Conservation (phyloP, 2,329 filamentous ascomycete species). For the Dothideomycetes sp. region DNA sequence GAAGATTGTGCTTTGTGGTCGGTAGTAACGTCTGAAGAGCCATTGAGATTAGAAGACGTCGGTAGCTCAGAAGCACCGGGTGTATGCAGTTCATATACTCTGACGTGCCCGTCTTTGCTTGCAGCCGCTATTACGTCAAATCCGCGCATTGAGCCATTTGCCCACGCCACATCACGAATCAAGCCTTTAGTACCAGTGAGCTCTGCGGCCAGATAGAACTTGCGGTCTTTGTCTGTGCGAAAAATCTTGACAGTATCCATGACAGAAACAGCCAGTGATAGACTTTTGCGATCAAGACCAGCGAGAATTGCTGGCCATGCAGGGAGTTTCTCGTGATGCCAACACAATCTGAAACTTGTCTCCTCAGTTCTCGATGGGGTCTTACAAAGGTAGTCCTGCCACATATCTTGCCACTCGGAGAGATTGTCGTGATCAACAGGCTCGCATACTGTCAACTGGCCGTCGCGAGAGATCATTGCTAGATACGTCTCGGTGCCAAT, state of each 20-base stretch:
- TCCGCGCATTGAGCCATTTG: conserved; percentile 78
- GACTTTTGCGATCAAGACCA: conserved; percentile 66
- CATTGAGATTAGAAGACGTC: conserved; percentile 3
- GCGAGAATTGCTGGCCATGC: conserved; percentile 67
- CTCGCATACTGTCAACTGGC: conserved; percentile 68
- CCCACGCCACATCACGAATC: conserved; percentile 84
- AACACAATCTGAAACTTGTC: conserved; percentile 73
- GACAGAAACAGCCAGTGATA: conserved; percentile 74
- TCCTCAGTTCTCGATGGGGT: conserved; percentile 71
- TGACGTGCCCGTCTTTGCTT: conserved; percentile 80
- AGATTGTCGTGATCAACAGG: conserved; percentile 76
- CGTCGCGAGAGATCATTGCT: conserved; percentile 74
- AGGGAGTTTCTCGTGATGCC: conserved; percentile 78
- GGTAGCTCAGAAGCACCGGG: conserved; percentile 38
- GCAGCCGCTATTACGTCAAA: conserved; percentile 87
- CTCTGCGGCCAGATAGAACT: conserved; percentile 77
- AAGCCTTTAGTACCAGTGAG: conserved; percentile 63
- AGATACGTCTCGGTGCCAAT: conserved; percentile 77
- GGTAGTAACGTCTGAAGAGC: no score
- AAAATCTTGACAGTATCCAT: conserved; percentile 79
- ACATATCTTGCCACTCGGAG: conserved; percentile 62
- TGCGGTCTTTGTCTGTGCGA: conserved; percentile 60
- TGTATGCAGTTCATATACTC: conserved; percentile 75
- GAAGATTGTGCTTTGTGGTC: neutral
- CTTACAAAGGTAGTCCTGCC: conserved; percentile 63